Percentiles rank a stretch among this genome's conserved stretches.
These are phyloP conservation scores for Ottelia alismoides DNA, from an alignment of 106 monocot genomes.

Conservation along the genomic window DNA sequence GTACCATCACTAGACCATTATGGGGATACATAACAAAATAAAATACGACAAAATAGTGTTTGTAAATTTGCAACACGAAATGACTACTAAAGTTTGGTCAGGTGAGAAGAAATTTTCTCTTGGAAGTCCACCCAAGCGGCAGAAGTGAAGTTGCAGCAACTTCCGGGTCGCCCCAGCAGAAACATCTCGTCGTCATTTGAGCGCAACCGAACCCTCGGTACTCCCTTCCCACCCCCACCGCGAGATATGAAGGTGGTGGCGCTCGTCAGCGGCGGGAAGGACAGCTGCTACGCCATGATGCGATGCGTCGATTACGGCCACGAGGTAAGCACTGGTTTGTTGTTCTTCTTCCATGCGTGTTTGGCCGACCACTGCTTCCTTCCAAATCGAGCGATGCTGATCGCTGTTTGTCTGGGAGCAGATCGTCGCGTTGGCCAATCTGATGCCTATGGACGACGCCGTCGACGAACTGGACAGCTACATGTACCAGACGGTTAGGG, in stretches of 20 bases:
- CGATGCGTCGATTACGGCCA: slow-evolving; percentile 86
- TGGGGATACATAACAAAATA: too few species aligned
- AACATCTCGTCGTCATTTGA: too few species aligned
- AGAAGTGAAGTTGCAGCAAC: too few species aligned
- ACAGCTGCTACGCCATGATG: slow-evolving; percentile 99
- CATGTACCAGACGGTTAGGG: slow-evolving; percentile 99
- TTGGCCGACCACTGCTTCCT: slow-evolving; percentile 1
- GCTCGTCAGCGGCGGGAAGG: slow-evolving; percentile 90
- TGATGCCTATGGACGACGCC: slow-evolving; percentile 77
- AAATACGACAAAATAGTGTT: too few species aligned
- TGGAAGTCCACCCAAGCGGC: too few species aligned
- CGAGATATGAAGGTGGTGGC: slow-evolving; percentile 83
- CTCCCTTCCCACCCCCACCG: neutral
- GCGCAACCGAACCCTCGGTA: too few species aligned
- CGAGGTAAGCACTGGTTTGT: slow-evolving; percentile 30
- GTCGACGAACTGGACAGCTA: slow-evolving; percentile 97
- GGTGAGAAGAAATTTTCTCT: too few species aligned
- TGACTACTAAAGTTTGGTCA: too few species aligned
- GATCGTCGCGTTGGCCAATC: slow-evolving; percentile 92
- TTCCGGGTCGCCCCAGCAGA: too few species aligned
- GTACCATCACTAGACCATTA: too few species aligned
- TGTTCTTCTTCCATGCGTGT: neutral
- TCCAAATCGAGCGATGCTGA: neutral
- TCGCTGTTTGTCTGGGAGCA: slow-evolving; percentile 5
- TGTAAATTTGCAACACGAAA: too few species aligned